Evolutionary conservation across 2,329 filamentous ascomycete species (phyloP).

Genomic region (Chrysoporthe cubensis): DNA sequence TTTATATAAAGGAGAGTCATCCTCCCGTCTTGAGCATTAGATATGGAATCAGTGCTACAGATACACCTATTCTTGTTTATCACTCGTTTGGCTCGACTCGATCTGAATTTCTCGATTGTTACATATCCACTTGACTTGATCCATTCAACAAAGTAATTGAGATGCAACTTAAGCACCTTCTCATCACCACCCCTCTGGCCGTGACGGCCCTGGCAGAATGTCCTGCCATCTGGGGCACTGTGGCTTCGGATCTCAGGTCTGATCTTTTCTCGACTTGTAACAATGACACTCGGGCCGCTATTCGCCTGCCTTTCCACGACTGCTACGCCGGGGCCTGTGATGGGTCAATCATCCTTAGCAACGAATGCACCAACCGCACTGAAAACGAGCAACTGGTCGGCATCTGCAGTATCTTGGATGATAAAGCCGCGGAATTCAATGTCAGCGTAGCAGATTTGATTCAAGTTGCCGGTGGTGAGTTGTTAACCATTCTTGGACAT

Average conservation of each 20-base stretch:
- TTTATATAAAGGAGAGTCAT: not conserved
- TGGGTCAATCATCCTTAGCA: slow-evolving; percentile 36
- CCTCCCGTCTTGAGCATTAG: not conserved
- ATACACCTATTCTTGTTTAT: not conserved
- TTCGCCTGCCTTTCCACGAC: slow-evolving; percentile 37
- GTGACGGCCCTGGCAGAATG: not conserved
- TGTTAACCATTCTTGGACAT: not conserved
- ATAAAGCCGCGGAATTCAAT: slow-evolving; percentile 32
- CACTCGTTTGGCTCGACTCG: too few relatives aligned
- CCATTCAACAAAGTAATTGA: not conserved
- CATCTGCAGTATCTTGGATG: slow-evolving; percentile 34
- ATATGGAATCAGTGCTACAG: not conserved
- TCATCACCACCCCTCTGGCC: not conserved
- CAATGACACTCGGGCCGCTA: slow-evolving; percentile 35
- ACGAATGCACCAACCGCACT: slow-evolving; percentile 34
- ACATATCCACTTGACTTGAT: not conserved
- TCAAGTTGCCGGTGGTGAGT: slow-evolving; percentile 38
- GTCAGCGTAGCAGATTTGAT: slow-evolving; percentile 37
- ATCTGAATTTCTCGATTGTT: not conserved
- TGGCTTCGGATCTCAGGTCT: slow-evolving; percentile 10
- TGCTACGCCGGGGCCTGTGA: slow-evolving; percentile 38
- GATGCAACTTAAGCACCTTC: not conserved
- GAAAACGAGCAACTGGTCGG: slow-evolving; percentile 35
- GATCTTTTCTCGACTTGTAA: slow-evolving; percentile 28
- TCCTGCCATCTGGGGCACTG: slow-evolving; percentile 16